phyloP scores from a whole-genome alignment of 345 rosid genomes.

The Carallia pectinifolia region DNA sequence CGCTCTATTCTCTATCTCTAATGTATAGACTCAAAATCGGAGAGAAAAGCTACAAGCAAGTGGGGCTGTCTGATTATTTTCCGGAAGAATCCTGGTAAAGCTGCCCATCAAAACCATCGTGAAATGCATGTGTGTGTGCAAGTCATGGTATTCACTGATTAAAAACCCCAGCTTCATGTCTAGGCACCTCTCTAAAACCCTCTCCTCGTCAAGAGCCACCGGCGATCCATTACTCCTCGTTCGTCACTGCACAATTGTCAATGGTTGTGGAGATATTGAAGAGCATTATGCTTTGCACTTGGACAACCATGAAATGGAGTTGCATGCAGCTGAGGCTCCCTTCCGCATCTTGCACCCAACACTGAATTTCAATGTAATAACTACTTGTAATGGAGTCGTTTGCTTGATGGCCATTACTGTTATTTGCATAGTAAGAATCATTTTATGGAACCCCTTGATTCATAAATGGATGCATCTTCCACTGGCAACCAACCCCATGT shows the following conservation, averaged over 20 bases:
- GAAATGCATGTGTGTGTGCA: conserved; percentile 6
- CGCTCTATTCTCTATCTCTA: too few species aligned
- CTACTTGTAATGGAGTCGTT: background rate
- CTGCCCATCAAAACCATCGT: background rate
- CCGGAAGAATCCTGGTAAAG: too few species aligned
- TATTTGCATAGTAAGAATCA: background rate
- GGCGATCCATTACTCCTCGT: background rate
- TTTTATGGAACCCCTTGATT: conserved; percentile 14
- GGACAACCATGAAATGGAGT: background rate
- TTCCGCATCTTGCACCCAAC: background rate
- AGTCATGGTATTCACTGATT: conserved; percentile 5
- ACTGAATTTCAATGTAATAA: background rate
- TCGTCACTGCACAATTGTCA: background rate
- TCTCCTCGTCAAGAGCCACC: background rate
- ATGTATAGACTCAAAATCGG: too few species aligned
- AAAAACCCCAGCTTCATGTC: background rate
- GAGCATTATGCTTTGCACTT: background rate
- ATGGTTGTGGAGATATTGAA: background rate
- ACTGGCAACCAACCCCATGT: too few species aligned
- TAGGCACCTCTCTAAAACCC: background rate
- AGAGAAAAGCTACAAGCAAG: too few species aligned
- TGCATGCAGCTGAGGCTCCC: background rate
- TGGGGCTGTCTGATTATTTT: too few species aligned
- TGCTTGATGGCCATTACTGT: background rate
- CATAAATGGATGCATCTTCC: background rate